Percentiles rank a stretch among this genome's conserved stretches.
phyloP scores from a whole-genome alignment of 257 asterid genomes.

The Fraxinus americana region DNA sequence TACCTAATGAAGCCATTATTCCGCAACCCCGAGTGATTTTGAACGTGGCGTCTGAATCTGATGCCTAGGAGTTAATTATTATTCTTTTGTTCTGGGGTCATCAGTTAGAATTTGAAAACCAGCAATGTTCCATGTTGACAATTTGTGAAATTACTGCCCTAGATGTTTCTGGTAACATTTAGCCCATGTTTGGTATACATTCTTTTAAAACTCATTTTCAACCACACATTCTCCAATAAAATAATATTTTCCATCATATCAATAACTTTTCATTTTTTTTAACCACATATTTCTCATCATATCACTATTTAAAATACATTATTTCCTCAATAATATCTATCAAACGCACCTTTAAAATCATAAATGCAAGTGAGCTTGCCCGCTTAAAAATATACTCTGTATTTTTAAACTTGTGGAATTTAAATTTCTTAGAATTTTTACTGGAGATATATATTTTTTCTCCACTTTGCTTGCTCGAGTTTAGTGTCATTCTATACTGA shows the following conservation, averaged over 20 bases:
- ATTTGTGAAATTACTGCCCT: neutral
- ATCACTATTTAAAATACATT: no score
- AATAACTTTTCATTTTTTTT: no score
- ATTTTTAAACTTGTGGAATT: neutral
- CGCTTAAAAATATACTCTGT: neutral
- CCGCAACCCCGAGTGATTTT: constrained; percentile 10
- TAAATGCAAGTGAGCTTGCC: neutral
- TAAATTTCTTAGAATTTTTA: neutral
- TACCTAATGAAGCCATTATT: constrained; percentile 7
- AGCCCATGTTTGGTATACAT: no score
- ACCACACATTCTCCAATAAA: no score
- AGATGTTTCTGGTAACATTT: neutral
- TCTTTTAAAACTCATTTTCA: no score
- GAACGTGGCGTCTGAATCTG: neutral
- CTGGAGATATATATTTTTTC: neutral
- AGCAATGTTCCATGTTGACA: neutral
- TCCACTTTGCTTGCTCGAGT: neutral
- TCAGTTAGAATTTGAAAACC: neutral
- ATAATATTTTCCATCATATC: no score
- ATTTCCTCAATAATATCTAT: no score
- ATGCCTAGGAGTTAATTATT: neutral
- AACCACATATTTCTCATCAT: no score
- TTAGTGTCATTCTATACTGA: neutral
- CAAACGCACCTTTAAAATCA: neutral
- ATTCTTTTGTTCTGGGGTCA: constrained; percentile 1